Base-by-base conservation (phyloP, 192 early-diverging fungal species). In the Podila clonocystis region DNA sequence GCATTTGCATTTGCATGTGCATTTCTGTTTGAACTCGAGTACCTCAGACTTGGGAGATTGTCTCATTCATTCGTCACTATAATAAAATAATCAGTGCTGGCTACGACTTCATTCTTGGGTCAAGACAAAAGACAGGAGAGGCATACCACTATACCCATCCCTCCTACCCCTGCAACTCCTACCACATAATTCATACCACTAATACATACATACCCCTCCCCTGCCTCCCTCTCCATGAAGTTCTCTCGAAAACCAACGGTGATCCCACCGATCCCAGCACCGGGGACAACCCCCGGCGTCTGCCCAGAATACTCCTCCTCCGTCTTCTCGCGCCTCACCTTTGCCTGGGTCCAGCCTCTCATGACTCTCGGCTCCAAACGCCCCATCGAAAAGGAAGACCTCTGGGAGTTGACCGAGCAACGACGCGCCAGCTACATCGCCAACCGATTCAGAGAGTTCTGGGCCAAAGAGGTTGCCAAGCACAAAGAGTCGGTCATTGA, bases 351-450 rank as follows among this genome's bases (percentile, higher is more conserved):
- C 57, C 87, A 85, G 68, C 91, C 87, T 2, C 71, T 88, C 80
- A 88, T 89, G 84, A 87, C 75, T 75, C 86, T 87, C n/a, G 94
- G 90, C n/a, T 90, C 90, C 64, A 82, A 85, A 70, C 86, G 90
- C 7, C 86, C 90, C 3, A 74, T 93, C 6, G 87, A 93, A 69
- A 87, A 83, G 63, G 85, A 85, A n/a, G 89, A 94, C 73, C 60
- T 94, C 31, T 91, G 90, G 65, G 65, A 69, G 13, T 38, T 86
- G 29, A 80, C 70, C 20, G 85, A 86, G 31, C 29, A 31, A 28
- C 63, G 83, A 45, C 65, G 72, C 17, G 74, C 85, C n/a, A 58
- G 31, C 52, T 75, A 78, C 50, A 2, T 86, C 9, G 52, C 62
- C 2, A 63, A 50, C 13, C 31, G 58, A 2, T 86, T 86, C 49